phyloP scores from a whole-genome alignment of 2,329 filamentous ascomycete genomes.

The Corynespora cassiicola region DNA sequence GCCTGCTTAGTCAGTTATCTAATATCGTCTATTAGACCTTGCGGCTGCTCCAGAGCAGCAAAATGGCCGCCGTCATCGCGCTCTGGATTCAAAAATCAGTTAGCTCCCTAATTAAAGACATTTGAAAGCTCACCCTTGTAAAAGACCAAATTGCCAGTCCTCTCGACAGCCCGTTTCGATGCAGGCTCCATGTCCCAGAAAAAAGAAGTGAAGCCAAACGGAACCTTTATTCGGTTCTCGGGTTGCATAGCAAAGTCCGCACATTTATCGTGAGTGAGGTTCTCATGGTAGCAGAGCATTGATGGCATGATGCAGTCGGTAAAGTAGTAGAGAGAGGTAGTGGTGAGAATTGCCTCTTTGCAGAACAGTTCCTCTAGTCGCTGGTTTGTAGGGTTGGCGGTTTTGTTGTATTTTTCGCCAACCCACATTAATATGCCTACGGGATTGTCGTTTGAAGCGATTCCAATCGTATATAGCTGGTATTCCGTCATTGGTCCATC shows the following conservation, averaged over 20 bases:
- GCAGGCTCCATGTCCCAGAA: no score
- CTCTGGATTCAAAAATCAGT: no score
- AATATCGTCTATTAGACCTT: conserved; percentile 29
- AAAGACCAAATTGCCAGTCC: no score
- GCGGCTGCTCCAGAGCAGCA: conserved; percentile 31
- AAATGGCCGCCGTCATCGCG: conserved; percentile 29
- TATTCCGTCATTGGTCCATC: no score
- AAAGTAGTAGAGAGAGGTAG: conserved; percentile 45
- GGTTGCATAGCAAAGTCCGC: conserved; percentile 41
- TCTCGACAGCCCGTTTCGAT: no score
- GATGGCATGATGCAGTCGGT: conserved; percentile 45
- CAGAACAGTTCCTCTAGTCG: no score
- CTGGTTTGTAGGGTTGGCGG: conserved; percentile 41
- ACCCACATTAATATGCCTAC: conserved; percentile 53
- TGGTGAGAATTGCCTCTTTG: conserved; percentile 33
- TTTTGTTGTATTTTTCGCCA: conserved; percentile 53
- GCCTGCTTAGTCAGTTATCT: no score
- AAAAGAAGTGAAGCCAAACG: no score
- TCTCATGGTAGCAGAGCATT: conserved; percentile 48
- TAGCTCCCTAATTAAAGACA: no score
- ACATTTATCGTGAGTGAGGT: conserved; percentile 47
- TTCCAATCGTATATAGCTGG: conserved; percentile 53
- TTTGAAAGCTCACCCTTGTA: no score
- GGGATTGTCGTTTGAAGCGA: conserved; percentile 53
- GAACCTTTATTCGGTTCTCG: conserved; percentile 46